Conservation (phyloP, 169 alveolate genomes). For the Toxoplasma gondii region DNA sequence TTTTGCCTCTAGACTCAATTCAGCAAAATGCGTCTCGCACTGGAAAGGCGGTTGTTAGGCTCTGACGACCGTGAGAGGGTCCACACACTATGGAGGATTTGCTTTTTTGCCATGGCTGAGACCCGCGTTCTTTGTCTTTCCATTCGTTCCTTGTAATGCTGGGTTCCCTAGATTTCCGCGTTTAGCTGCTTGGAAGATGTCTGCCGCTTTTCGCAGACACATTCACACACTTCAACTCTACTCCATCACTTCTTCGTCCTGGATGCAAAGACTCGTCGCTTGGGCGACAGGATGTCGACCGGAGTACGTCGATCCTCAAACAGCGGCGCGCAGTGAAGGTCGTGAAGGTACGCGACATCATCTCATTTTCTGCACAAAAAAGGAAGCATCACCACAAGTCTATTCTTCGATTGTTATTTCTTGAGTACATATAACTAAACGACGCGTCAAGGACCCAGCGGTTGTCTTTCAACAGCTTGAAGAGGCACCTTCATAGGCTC, state of each 20-base stretch:
- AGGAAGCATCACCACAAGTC: neutral
- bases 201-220: neutral
- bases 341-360: neutral
- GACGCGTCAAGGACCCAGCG: neutral
- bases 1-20: too few relatives aligned
- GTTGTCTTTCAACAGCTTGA: neutral
- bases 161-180: neutral
- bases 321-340: slow-evolving; percentile 18
- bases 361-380: neutral
- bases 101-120: too few relatives aligned
- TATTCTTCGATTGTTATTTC: neutral
- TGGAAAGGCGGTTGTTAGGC: too few relatives aligned
- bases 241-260: slow-evolving; percentile 26
- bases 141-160: too few relatives aligned
- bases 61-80: too few relatives aligned
- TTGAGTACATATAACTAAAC: neutral
- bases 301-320: slow-evolving; percentile 33
- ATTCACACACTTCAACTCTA: neutral
- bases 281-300: slow-evolving; percentile 41
- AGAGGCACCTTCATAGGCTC: too few relatives aligned
- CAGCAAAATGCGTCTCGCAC: too few relatives aligned
- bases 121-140: too few relatives aligned
- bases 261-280: neutral
- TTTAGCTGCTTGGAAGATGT: neutral
- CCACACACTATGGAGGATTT: too few relatives aligned